Evolutionary conservation across 176 grass and related monocot genomes (phyloP).

Genomic region (Puya raimondii): DNA sequence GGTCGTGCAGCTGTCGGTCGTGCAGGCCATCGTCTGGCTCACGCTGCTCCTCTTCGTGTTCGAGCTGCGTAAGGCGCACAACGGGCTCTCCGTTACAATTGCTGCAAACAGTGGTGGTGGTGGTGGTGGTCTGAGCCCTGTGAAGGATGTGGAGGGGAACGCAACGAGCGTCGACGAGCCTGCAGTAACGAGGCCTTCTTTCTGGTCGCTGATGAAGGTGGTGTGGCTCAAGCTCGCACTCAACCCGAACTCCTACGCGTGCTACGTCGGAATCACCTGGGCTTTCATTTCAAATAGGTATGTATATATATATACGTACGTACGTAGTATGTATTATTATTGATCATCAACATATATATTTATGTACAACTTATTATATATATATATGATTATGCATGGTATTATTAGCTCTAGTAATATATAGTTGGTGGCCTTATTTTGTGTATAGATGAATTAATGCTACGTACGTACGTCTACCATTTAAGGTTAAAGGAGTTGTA

Average conservation of each 20-base stretch:
- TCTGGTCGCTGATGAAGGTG: slow-evolving; percentile 56
- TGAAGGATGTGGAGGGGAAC: not conserved
- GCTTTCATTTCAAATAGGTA: slow-evolving; percentile 66
- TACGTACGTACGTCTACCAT: too few relatives aligned
- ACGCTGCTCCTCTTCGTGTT: slow-evolving; percentile 72
- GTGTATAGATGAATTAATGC: too few relatives aligned
- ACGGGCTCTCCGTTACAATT: slow-evolving; percentile 23
- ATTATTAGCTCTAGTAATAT: too few relatives aligned
- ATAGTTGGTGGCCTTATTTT: too few relatives aligned
- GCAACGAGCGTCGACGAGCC: not conserved
- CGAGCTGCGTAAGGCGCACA: slow-evolving; percentile 68
- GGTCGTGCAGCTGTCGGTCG: slow-evolving; percentile 88
- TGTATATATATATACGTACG: not conserved
- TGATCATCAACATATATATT: too few relatives aligned
- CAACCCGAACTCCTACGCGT: slow-evolving; percentile 79
- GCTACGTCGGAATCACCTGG: slow-evolving; percentile 78
- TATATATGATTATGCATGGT: too few relatives aligned
- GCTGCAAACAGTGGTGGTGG: not conserved
- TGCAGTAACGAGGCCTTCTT: slow-evolving; percentile 29
- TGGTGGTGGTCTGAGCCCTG: not conserved
- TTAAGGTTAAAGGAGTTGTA: too few relatives aligned
- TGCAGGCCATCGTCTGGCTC: slow-evolving; percentile 72
- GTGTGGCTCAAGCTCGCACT: slow-evolving; percentile 72
- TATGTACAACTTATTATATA: too few relatives aligned
- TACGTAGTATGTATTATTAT: not conserved